Conservation (phyloP, 805 yeast species). For the Yarrowia sp. region DNA sequence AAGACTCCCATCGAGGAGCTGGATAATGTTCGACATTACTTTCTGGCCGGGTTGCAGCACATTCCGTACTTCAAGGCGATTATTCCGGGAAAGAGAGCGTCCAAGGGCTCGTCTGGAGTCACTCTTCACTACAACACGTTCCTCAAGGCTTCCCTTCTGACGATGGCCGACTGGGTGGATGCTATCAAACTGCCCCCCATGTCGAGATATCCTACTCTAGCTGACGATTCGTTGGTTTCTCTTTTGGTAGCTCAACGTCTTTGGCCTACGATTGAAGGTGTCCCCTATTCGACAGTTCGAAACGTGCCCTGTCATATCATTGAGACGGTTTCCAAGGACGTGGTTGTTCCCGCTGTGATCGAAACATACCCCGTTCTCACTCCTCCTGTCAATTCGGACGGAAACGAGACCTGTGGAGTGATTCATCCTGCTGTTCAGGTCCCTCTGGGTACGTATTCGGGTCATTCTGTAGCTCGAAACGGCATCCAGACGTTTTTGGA, state of each 20-base stretch:
- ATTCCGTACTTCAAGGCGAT: slow-evolving; percentile 16
- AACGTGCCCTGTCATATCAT: slow-evolving; percentile 17
- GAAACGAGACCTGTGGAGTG: slow-evolving; percentile 30
- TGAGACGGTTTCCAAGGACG: background rate
- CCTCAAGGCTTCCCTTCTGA: slow-evolving; percentile 20
- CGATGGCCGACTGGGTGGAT: slow-evolving; percentile 28
- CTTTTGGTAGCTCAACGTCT: slow-evolving; percentile 1
- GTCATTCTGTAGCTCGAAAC: slow-evolving; percentile 24
- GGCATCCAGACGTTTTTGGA: slow-evolving; percentile 33
- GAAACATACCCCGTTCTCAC: slow-evolving; percentile 28
- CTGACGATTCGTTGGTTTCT: slow-evolving; percentile 4
- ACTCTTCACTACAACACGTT: slow-evolving; percentile 26
- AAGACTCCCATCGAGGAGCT: slow-evolving; percentile 12
- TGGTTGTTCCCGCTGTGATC: slow-evolving; percentile 5
- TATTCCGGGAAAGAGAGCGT: slow-evolving; percentile 6
- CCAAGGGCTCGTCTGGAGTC: slow-evolving; percentile 19
- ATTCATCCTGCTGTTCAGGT: slow-evolving; percentile 32
- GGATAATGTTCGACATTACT: slow-evolving; percentile 34
- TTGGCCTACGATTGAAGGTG: slow-evolving; percentile 21
- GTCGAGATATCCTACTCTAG: slow-evolving; percentile 30
- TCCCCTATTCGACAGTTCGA: slow-evolving; percentile 5
- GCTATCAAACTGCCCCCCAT: slow-evolving; percentile 14
- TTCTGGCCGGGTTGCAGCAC: slow-evolving; percentile 33
- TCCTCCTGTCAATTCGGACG: slow-evolving; percentile 31
- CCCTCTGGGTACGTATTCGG: slow-evolving; percentile 34